Base-by-base conservation (phyloP, 148 eudicot genomes). In the Dysphania ambrosioides region DNA sequence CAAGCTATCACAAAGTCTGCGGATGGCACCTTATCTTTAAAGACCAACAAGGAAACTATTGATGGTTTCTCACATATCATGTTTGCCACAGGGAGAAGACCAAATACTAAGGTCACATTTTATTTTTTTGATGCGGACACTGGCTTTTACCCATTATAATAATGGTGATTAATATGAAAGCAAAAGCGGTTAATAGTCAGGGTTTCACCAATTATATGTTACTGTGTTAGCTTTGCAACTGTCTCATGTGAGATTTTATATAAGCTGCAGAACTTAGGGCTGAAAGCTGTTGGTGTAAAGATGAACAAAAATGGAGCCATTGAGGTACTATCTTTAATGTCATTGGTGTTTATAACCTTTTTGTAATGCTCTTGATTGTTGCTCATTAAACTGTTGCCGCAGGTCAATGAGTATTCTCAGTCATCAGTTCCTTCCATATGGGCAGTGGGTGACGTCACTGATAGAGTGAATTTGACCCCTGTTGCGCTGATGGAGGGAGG, bases 401-500 rank as follows among this genome's bases (percentile, higher is more conserved):
- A 95, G 99, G 99, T 95, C 58, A 89, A 92, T 78, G 96, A 92
- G 69, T 92, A 73, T 83, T 95, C 99, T 31, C 88, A 86, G 62
- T 84, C 97, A 56, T 90, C 96, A 63, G 96, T 92, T 77, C 96
- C 97, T 77, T 95, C 99, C 42, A 95, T 92, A 83, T 95, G 97
- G 92, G 99, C 99, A 13, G 97, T 95, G 53, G 99, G 99, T 79
- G 99, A 95, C 83, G 99, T 92, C 61, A 95, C 99, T 27, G 92
- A 95, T 76, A 90, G 99, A 84, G 66, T 90, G 66, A 94, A 94
- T 80, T 76, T 94, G 73, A 94, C 98, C 70, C 98, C 98, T 42
- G 98, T 94, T 83, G 98, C 98, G 72, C 86, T 95, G 82, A 95
- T 95, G 99, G 99, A 95, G 82, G 98, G 99, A 81, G 86, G 71